A percentile compares a stretch with the other conserved stretches of the same genome.
phyloP scores from a whole-genome alignment of 176 grass and related monocot species.

The Carex pumila region DNA sequence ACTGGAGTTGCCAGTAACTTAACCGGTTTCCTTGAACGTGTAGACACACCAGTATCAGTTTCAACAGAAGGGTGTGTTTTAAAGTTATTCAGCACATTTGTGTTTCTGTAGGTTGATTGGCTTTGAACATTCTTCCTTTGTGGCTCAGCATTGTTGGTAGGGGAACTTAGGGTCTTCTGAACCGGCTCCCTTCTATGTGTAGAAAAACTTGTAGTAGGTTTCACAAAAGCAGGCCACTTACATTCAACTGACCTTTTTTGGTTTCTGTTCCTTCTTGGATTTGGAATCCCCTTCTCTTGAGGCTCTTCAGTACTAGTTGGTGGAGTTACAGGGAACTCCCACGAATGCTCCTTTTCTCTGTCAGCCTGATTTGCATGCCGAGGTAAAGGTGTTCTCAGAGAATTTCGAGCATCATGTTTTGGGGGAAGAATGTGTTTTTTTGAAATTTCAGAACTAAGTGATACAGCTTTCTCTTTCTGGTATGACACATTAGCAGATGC shows the following conservation, averaged over 20 bases:
- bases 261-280: constrained; percentile 13
- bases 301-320: constrained; percentile 33
- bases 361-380: constrained; percentile 17
- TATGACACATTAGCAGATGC: background rate
- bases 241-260: background rate
- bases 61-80: constrained; percentile 44
- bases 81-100: constrained; percentile 31
- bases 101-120: constrained; percentile 18
- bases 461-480: constrained; percentile 31
- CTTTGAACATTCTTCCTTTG: constrained; percentile 5
- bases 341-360: constrained; percentile 32
- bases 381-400: constrained; percentile 15
- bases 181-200: background rate
- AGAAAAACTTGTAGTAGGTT: background rate
- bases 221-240: constrained; percentile 6
- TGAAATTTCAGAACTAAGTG: constrained; percentile 48
- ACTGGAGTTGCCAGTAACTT: constrained; percentile 21
- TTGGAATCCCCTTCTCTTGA: constrained; percentile 32
- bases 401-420: constrained; percentile 35
- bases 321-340: constrained; percentile 33
- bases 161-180: constrained; percentile 1
- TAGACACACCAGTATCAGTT: constrained; percentile 2
- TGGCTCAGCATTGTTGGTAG: constrained; percentile 21
- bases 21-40: constrained; percentile 3
- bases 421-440: constrained; percentile 32